Conservation (phyloP, 2,329 filamentous ascomycete genomes). For the Cordyceps tenuipes region DNA sequence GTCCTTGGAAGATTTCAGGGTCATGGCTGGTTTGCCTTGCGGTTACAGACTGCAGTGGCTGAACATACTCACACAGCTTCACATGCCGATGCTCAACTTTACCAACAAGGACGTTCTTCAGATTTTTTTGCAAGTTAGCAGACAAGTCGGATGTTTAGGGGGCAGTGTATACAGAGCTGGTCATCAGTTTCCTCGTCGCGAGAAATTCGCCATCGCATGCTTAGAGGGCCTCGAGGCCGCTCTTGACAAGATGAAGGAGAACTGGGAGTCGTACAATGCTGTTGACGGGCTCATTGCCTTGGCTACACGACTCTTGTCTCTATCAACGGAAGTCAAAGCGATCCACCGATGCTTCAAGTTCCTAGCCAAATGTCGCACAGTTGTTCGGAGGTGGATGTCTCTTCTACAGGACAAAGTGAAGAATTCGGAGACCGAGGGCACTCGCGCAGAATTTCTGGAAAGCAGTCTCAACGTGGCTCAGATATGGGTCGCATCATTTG, state of each 20-base stretch:
- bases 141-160: neutral
- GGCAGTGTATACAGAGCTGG: neutral
- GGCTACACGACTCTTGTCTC: neutral
- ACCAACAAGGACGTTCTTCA: neutral
- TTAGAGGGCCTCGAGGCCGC: neutral
- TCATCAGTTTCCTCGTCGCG: neutral
- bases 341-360: too few species aligned
- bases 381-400: neutral
- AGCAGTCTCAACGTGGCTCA: neutral
- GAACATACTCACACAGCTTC: conserved; percentile 5
- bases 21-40: neutral
- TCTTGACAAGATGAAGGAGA: neutral
- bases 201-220: neutral
- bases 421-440: neutral
- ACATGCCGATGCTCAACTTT: neutral
- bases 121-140: neutral
- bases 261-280: conserved; percentile 5
- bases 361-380: neutral
- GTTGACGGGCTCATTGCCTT: neutral
- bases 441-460: neutral
- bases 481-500: neutral
- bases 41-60: conserved; percentile 2
- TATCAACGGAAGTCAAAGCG: neutral
- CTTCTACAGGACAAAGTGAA: conserved; percentile 5
- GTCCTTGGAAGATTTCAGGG: conserved; percentile 18